These are phyloP conservation scores for Laguncularia racemosa DNA, from an alignment of 345 rosid genomes.

Conservation along the genomic window DNA sequence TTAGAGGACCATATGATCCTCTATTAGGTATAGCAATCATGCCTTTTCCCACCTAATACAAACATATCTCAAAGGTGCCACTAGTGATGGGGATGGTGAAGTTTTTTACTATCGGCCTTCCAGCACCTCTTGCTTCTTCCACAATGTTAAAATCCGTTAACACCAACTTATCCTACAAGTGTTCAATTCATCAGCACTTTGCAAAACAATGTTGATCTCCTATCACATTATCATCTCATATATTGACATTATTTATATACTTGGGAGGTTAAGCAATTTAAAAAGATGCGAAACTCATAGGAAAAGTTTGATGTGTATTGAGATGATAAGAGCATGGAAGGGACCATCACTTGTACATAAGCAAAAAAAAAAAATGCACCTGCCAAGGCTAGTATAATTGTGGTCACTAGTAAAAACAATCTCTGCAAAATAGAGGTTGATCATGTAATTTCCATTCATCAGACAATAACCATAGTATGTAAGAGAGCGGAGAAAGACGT, in stretches of 20 bases:
- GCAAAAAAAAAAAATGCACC: constrained; percentile 53
- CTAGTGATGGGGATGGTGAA: constrained; percentile 23
- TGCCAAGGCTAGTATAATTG: constrained; percentile 40
- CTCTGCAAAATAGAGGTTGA: constrained; percentile 54
- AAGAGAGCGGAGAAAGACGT: constrained; percentile 46
- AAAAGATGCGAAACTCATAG: too few species aligned
- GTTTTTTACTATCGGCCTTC: constrained; percentile 19
- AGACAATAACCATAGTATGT: constrained; percentile 66
- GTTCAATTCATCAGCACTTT: neutral
- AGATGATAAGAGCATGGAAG: neutral
- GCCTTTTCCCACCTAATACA: constrained; percentile 56
- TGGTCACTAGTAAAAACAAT: constrained; percentile 41
- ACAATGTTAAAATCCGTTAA: constrained; percentile 43
- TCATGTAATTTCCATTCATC: constrained; percentile 44
- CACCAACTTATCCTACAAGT: constrained; percentile 34
- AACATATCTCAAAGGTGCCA: constrained; percentile 36
- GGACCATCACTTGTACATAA: constrained; percentile 45
- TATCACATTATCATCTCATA: neutral
- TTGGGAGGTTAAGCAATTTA: constrained; percentile 3
- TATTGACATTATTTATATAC: too few species aligned
- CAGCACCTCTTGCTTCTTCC: constrained; percentile 41
- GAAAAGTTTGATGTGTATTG: neutral
- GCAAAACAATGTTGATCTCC: neutral
- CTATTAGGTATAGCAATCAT: constrained; percentile 37
- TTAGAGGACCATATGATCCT: constrained; percentile 50